Conservation (phyloP, 768 basidiomycete species). For the Boletus subparvulus region DNA sequence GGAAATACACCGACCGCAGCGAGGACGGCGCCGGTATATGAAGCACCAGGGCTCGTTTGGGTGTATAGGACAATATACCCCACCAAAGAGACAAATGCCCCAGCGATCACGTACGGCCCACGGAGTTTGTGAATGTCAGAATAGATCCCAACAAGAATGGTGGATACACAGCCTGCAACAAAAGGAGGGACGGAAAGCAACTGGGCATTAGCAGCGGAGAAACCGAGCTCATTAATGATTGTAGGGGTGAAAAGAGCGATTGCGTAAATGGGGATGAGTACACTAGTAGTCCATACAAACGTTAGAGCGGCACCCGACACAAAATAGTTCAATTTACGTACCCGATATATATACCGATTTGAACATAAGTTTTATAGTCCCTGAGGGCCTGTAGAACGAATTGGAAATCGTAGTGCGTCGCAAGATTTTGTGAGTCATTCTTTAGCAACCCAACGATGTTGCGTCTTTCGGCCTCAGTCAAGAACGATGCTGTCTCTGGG, state of each 20-base stretch:
- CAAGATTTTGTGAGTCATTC: slow-evolving; percentile 44
- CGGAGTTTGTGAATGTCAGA: slow-evolving; percentile 44
- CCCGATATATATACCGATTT: slow-evolving; percentile 44
- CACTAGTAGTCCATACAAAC: slow-evolving; percentile 22
- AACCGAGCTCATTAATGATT: slow-evolving; percentile 51
- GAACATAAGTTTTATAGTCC: slow-evolving; percentile 44
- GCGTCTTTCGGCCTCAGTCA: slow-evolving; percentile 44
- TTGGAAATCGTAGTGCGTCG: slow-evolving; percentile 44
- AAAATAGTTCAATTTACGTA: slow-evolving; percentile 6
- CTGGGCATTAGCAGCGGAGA: slow-evolving; percentile 50
- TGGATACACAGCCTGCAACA: slow-evolving; percentile 44
- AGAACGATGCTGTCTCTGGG: slow-evolving; percentile 57
- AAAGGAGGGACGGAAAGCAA: slow-evolving; percentile 52
- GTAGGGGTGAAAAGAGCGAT: slow-evolving; percentile 53
- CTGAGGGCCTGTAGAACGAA: slow-evolving; percentile 50
- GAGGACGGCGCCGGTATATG: slow-evolving; percentile 49
- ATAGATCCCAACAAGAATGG: slow-evolving; percentile 32
- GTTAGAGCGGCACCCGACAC: background rate
- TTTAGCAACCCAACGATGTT: slow-evolving; percentile 38
- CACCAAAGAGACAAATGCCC: slow-evolving; percentile 43
- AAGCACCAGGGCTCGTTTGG: slow-evolving; percentile 19
- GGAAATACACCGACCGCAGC: slow-evolving; percentile 55
- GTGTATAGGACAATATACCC: slow-evolving; percentile 53
- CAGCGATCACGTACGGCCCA: slow-evolving; percentile 50
- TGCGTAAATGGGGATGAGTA: slow-evolving; percentile 47